These are phyloP conservation scores for Trichosanthes truncata DNA, from an alignment of 306 rosid genomes.

Conservation along the genomic window DNA sequence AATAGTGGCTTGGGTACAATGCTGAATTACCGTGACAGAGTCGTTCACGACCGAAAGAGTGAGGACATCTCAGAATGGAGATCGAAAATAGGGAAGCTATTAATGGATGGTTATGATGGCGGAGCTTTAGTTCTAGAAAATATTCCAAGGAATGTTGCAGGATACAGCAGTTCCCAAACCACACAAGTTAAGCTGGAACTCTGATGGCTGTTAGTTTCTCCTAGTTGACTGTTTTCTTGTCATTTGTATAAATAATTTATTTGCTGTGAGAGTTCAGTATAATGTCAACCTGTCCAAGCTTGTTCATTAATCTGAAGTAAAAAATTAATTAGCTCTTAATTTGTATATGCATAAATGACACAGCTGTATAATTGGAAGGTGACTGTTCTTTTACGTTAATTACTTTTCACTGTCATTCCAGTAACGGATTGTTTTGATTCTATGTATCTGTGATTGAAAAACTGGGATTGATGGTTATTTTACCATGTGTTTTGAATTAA, in stretches of 20 bases:
- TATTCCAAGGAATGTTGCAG: conserved; percentile 39
- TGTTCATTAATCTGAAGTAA: background rate
- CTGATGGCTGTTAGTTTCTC: conserved; percentile 1
- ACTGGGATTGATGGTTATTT: background rate
- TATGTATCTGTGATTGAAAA: background rate
- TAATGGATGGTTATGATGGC: conserved; percentile 59
- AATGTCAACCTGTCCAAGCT: background rate
- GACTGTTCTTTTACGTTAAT: background rate
- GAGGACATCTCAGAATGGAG: conserved; percentile 70
- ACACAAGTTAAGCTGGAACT: conserved; percentile 29
- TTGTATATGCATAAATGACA: background rate
- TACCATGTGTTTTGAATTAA: background rate
- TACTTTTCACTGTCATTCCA: background rate
- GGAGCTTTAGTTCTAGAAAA: conserved; percentile 33
- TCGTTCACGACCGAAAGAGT: conserved; percentile 65
- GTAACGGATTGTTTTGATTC: background rate
- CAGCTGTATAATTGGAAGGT: background rate
- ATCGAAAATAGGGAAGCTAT: conserved; percentile 65
- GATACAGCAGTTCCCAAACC: conserved; percentile 21
- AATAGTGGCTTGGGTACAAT: conserved; percentile 79
- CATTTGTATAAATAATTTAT: background rate
- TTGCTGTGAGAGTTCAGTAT: background rate
- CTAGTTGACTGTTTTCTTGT: background rate
- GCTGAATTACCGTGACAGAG: conserved; percentile 80
- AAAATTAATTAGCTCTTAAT: background rate